phyloP scores from a whole-genome alignment of 108 stramenopile species.

The Aurantiochytrium sp. region DNA sequence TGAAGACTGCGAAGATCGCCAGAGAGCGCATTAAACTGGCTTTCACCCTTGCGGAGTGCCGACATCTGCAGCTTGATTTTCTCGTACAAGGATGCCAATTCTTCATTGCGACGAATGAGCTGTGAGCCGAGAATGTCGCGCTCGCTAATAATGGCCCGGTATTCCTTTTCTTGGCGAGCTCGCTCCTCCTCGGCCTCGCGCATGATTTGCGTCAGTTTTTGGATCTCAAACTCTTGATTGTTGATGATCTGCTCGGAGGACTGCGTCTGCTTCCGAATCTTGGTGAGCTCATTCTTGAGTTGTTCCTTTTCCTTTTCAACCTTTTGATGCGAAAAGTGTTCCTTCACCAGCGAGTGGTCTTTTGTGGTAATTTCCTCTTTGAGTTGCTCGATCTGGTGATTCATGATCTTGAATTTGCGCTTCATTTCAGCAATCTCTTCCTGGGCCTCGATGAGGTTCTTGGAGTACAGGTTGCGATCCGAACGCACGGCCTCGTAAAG shows the following conservation, averaged over 20 bases:
- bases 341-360: slow-evolving; percentile 56
- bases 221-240: slow-evolving; percentile 48
- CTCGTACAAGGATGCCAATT: slow-evolving; percentile 52
- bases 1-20: slow-evolving; percentile 14
- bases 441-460: slow-evolving; percentile 51
- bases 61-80: slow-evolving; percentile 54
- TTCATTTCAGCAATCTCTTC: slow-evolving; percentile 57
- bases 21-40: slow-evolving; percentile 25
- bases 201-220: slow-evolving; percentile 45
- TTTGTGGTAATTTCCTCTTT: slow-evolving; percentile 59
- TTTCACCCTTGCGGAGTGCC: slow-evolving; percentile 48
- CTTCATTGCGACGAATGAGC: slow-evolving; percentile 50
- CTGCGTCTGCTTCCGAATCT: slow-evolving; percentile 53
- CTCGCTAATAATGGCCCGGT: slow-evolving; percentile 47
- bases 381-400: slow-evolving; percentile 57
- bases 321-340: slow-evolving; percentile 47
- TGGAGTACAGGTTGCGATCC: slow-evolving; percentile 53
- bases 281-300: slow-evolving; percentile 51
- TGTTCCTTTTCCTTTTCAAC: slow-evolving; percentile 53
- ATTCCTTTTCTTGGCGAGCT: slow-evolving; percentile 53
- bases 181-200: slow-evolving; percentile 58
- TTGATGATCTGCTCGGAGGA: slow-evolving; percentile 42
- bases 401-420: slow-evolving; percentile 52
- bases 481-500: slow-evolving; percentile 54
- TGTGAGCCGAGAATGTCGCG: slow-evolving; percentile 47